These are phyloP conservation scores for Williopsis jadinii DNA, from an alignment of 1,139 yeast genomes.

Conservation along the genomic window DNA sequence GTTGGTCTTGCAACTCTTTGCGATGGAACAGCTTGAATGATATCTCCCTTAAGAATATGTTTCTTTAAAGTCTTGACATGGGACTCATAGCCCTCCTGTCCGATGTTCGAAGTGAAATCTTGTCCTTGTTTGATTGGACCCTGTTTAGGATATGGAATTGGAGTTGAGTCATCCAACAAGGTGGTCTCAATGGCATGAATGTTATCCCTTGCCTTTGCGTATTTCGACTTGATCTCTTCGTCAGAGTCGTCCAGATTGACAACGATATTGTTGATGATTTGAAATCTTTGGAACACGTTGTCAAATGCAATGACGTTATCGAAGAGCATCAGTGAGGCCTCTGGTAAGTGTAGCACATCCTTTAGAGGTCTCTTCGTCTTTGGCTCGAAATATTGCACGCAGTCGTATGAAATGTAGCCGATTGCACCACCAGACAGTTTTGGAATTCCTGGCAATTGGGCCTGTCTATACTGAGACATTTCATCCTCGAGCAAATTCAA, in stretches of 20 bases:
- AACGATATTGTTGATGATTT: slow-evolving; percentile 74
- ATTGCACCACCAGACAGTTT: slow-evolving; percentile 91
- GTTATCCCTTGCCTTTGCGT: slow-evolving; percentile 46
- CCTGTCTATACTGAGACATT: slow-evolving; percentile 55
- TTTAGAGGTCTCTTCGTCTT: slow-evolving; percentile 67
- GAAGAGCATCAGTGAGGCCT: slow-evolving; percentile 84
- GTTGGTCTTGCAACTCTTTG: slow-evolving; percentile 96
- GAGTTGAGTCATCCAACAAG: slow-evolving; percentile 37
- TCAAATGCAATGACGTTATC: slow-evolving; percentile 89
- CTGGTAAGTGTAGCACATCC: slow-evolving; percentile 81
- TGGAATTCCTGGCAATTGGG: slow-evolving; percentile 76
- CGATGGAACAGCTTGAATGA: slow-evolving; percentile 96
- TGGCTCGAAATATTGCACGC: slow-evolving; percentile 95
- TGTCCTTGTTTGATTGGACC: slow-evolving; percentile 58
- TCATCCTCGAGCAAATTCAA: slow-evolving; percentile 67
- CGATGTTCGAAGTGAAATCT: slow-evolving; percentile 78
- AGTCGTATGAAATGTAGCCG: slow-evolving; percentile 92
- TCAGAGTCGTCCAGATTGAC: slow-evolving; percentile 34
- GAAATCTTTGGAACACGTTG: slow-evolving; percentile 88
- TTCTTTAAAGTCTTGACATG: slow-evolving; percentile 71
- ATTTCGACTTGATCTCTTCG: slow-evolving; percentile 39
- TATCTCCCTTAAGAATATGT: slow-evolving; percentile 86
- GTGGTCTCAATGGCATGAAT: slow-evolving; percentile 51
- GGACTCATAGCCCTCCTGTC: slow-evolving; percentile 83
- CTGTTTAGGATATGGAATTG: slow-evolving; percentile 55